Evolutionary conservation across 1,284 basidiomycete genomes (phyloP), one percentile per base, ranked within the genome.

Genomic region (Cutaneotrichosporon daszewskae): DNA sequence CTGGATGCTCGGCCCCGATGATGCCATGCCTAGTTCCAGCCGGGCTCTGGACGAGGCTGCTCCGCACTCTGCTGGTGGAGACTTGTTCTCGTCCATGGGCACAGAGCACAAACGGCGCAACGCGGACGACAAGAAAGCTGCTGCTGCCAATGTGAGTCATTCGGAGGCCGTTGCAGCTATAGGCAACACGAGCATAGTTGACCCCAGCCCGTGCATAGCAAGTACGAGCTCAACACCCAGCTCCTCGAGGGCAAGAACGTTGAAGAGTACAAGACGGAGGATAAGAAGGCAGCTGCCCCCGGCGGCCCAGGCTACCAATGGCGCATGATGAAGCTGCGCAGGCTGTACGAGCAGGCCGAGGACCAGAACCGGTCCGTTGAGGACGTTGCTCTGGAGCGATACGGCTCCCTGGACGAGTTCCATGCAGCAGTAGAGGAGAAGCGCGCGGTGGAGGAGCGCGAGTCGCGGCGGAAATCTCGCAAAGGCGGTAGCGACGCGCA

Each of bases 291-390:
- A 60, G 63, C 69, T 20, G 60, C 74, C 37, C 86, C 87, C 0
- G 91, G 92, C 2, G 89, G 87, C 0, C 86, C 91, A 3, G 94
- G 94, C 10, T 88, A 87, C 14, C 83, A 84, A 62, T 98, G 94
- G 94, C 82, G 94, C 18, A 96, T 97, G 92, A 91, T 89, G 83
- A 91, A 92, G 64, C 79, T 98, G 1, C 81, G 84, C 27, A 77
- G 87, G 12, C 83, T 90, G 1, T 90, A 87, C 64, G 92, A 97
- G 66, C 79, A 85, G 4, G 89, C 87, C 0, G 83, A 90, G 51
- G 89, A 94, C 60, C 88, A 92, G 56, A 78, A 79, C 3, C 73
- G 79, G 17, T 59, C 81, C 0, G 67, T 94, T 2, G 84, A 90
- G 60, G 82, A 91, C 42, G 80, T 97, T 18, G 94, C 86, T 0